Evolutionary conservation across 2,329 filamentous ascomycete species (phyloP).

Genomic region (Ophiostoma triangulosporum): DNA sequence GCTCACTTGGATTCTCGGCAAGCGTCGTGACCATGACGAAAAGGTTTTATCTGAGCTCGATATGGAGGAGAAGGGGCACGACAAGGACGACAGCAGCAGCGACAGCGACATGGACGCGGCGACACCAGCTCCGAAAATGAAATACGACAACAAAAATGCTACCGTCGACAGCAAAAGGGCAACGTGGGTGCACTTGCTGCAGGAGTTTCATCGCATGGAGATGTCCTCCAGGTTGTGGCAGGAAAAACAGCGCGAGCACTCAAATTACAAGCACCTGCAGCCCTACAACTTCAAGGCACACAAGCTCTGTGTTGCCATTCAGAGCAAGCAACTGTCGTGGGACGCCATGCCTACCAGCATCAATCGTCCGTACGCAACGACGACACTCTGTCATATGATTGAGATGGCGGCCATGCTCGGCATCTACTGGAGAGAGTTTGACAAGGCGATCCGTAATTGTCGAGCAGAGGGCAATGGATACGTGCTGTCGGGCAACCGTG

Average conservation of each 20-base stretch:
- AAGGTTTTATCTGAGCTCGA: too few species aligned
- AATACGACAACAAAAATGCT: conserved; percentile 14
- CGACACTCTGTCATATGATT: conserved; percentile 39
- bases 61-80: neutral
- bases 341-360: conserved; percentile 35
- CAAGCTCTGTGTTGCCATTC: conserved; percentile 31
- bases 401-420: conserved; percentile 40
- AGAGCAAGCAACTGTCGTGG: conserved; percentile 32
- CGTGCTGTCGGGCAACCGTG: conserved; percentile 32
- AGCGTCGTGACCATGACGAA: neutral
- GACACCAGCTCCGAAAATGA: neutral
- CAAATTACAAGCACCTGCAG: conserved; percentile 13
- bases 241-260: conserved; percentile 16
- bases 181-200: conserved; percentile 39
- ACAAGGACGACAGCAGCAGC: neutral
- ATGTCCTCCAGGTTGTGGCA: conserved; percentile 34
- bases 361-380: conserved; percentile 37
- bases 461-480: conserved; percentile 34
- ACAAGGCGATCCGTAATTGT: conserved; percentile 37
- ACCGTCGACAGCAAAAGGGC: conserved; percentile 44
- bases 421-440: conserved; percentile 45
- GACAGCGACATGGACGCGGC: neutral
- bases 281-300: conserved; percentile 19
- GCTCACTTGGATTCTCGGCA: too few species aligned
- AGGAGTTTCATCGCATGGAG: conserved; percentile 37